phyloP scores from a whole-genome alignment of 805 yeast species.

The Yamadazyma laniorum region DNA sequence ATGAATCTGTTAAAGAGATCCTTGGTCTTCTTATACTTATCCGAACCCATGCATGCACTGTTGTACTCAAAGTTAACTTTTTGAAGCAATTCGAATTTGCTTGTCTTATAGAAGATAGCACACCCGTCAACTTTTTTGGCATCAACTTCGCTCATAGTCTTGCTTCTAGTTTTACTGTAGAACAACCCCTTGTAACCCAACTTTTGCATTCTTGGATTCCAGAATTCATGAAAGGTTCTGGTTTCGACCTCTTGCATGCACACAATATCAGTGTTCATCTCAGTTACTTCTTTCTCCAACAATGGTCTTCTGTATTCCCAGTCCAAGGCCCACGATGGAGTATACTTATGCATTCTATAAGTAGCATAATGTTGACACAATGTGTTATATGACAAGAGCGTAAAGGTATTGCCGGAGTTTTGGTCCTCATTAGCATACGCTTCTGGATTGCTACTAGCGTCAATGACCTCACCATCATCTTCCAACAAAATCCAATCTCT shows the following conservation, averaged over 20 bases:
- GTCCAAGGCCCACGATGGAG: conserved; percentile 95
- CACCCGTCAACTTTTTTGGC: conserved; percentile 96
- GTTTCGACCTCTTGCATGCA: conserved; percentile 97
- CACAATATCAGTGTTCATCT: conserved; percentile 67
- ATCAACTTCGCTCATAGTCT: conserved; percentile 78
- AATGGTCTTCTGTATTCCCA: conserved; percentile 88
- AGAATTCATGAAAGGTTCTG: conserved; percentile 77
- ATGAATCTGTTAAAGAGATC: conserved; percentile 94
- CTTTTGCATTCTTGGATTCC: conserved; percentile 71
- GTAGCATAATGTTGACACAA: conserved; percentile 96
- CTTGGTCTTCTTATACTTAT: conserved; percentile 86
- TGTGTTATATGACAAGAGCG: conserved; percentile 84
- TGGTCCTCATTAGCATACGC: conserved; percentile 29
- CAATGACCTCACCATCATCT: conserved; percentile 66
- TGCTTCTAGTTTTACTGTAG: conserved; percentile 87
- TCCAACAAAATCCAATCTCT: conserved; percentile 82
- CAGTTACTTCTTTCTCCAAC: conserved; percentile 68
- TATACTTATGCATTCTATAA: conserved; percentile 83
- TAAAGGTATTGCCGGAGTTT: conserved; percentile 48
- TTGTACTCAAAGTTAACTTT: conserved; percentile 81
- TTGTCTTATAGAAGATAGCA: conserved; percentile 81
- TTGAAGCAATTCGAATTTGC: conserved; percentile 67
- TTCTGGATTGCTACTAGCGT: conserved; percentile 30
- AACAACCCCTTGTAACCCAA: conserved; percentile 80
- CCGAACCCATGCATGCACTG: conserved; percentile 73